Conservation (phyloP, 2,329 filamentous ascomycete genomes). For the Didymella segeticola region DNA sequence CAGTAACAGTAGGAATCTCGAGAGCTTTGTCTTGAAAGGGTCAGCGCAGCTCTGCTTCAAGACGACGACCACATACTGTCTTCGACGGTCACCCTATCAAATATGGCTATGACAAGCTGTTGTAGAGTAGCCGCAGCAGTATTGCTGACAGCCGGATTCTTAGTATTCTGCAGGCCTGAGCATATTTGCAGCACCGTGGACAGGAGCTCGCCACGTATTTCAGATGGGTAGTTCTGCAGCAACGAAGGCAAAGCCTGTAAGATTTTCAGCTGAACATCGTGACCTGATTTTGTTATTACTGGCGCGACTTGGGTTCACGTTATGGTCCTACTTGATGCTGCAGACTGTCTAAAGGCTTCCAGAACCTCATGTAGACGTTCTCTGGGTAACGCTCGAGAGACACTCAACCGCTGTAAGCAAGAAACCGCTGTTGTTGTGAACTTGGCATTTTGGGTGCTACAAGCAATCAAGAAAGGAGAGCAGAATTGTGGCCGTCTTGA, state of each 20-base stretch:
- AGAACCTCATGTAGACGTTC: conserved; percentile 84
- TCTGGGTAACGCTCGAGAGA: conserved; percentile 78
- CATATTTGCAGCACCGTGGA: conserved; percentile 88
- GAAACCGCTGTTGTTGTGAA: conserved; percentile 87
- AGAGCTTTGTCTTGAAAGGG: conserved; percentile 43
- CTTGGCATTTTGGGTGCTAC: conserved; percentile 86
- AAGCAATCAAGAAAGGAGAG: conserved; percentile 93
- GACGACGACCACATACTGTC: conserved; percentile 63
- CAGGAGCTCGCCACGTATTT: conserved; percentile 81
- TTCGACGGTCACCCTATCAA: conserved; percentile 86
- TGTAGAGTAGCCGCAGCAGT: conserved; percentile 96
- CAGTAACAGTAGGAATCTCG: conserved; percentile 66
- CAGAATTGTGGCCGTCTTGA: conserved; percentile 82
- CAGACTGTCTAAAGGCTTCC: conserved; percentile 84
- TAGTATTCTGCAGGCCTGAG: conserved; percentile 87
- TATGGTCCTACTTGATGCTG: conserved; percentile 65
- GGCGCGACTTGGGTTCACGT: no score
- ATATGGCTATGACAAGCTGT: conserved; percentile 89
- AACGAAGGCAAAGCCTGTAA: conserved; percentile 89
- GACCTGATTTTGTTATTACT: conserved; percentile 51
- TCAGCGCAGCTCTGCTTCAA: conserved; percentile 10
- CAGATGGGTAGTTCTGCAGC: conserved; percentile 85
- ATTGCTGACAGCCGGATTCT: conserved; percentile 91
- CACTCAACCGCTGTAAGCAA: conserved; percentile 86
- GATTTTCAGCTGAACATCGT: conserved; percentile 96